These are phyloP conservation scores for Toxicodendron radicans DNA, from an alignment of 345 rosid species.

Conservation along the genomic window DNA sequence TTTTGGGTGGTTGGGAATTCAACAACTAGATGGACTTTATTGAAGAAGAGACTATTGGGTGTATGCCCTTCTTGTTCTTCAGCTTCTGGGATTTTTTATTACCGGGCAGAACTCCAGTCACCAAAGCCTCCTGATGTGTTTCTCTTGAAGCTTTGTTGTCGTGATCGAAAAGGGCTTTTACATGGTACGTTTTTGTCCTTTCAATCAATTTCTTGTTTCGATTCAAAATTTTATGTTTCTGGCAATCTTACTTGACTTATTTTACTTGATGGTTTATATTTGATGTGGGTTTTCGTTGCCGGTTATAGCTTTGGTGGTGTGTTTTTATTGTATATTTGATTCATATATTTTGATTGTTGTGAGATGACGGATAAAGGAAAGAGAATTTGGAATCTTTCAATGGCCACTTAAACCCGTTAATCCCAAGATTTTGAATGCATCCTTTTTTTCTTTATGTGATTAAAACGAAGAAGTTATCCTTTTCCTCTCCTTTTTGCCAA, in stretches of 20 bases:
- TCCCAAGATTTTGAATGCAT: not conserved
- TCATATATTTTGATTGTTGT: conserved; percentile 1
- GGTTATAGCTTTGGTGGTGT: not conserved
- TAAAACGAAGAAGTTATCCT: not conserved
- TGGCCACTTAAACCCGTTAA: not conserved
- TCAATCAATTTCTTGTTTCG: not conserved
- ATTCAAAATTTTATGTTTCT: not conserved
- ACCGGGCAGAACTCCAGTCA: conserved; percentile 52
- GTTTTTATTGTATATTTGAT: not conserved
- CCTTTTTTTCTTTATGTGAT: not conserved
- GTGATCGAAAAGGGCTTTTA: conserved; percentile 80
- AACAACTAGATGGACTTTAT: conserved; percentile 69
- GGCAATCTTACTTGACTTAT: not conserved
- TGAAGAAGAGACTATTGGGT: conserved; percentile 78
- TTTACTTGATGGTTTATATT: not conserved
- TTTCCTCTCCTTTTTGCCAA: not conserved
- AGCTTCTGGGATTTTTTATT: conserved; percentile 69
- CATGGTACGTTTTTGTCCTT: conserved; percentile 50
- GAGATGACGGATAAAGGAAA: not conserved
- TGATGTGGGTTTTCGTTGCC: not conserved
- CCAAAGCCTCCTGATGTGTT: conserved; percentile 74
- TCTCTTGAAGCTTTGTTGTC: conserved; percentile 70
- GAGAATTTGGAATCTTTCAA: conserved; percentile 2
- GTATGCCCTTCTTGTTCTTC: conserved; percentile 79
- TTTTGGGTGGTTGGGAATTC: conserved; percentile 85